Evolutionary conservation across 75 land plant species (phyloP).

Genomic region (Chamaecyparis obtusa): DNA sequence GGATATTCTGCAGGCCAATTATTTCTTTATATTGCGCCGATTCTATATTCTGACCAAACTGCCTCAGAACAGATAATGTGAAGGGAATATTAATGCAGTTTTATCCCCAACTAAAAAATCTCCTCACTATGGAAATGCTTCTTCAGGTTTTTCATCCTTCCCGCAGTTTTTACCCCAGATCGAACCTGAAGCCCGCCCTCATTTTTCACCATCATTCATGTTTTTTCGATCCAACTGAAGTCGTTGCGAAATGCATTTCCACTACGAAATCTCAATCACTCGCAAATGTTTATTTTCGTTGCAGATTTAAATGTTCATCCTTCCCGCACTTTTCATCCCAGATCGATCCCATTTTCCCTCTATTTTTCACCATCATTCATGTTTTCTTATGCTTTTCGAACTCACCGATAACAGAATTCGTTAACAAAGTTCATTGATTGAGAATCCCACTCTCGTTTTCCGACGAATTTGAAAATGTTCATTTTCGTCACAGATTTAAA

Average conservation of each 20-base stretch:
- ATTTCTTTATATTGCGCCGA: conserved; percentile 7
- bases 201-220: neutral
- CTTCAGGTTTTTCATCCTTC: neutral
- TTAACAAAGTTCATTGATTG: too few relatives aligned
- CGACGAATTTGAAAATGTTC: too few relatives aligned
- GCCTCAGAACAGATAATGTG: neutral
- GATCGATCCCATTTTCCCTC: too few relatives aligned
- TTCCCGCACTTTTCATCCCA: too few relatives aligned
- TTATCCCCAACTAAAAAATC: neutral
- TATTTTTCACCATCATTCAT: too few relatives aligned
- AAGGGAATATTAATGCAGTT: neutral
- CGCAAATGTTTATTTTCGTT: neutral
- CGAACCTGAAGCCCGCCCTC: neutral
- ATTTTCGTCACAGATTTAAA: too few relatives aligned
- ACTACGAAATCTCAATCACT: neutral
- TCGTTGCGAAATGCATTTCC: neutral
- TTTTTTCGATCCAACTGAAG: neutral
- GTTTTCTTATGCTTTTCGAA: too few relatives aligned
- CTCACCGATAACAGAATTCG: too few relatives aligned
- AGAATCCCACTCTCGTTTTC: too few relatives aligned
- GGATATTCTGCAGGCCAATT: conserved; percentile 10
- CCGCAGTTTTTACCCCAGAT: neutral
- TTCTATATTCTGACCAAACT: conserved; percentile 1
- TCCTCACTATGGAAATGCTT: neutral
- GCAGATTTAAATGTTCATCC: conserved; percentile 6